phyloP scores from a whole-genome alignment of 2,329 filamentous ascomycete genomes.

The Cladosporium cucumerinum region DNA sequence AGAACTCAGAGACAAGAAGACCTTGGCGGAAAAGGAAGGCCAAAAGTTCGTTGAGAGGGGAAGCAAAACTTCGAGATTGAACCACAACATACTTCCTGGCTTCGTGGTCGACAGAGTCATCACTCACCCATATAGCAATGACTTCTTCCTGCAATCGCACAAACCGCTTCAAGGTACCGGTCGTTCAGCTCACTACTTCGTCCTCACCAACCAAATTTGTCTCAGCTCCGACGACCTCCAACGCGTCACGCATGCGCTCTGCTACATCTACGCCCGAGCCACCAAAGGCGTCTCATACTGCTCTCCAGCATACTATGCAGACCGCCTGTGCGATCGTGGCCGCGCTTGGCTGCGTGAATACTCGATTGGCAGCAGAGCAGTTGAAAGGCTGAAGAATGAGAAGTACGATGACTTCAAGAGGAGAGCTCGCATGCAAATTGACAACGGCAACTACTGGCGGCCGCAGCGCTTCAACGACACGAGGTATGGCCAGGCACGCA shows the following conservation, averaged over 20 bases:
- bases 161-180: constrained; percentile 66
- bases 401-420: neutral
- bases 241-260: constrained; percentile 25
- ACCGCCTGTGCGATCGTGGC: constrained; percentile 37
- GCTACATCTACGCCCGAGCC: constrained; percentile 33
- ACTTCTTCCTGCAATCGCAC: constrained; percentile 27
- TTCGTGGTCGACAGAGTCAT: constrained; percentile 20
- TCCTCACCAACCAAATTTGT: constrained; percentile 26
- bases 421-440: neutral
- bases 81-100: constrained; percentile 21
- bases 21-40: neutral
- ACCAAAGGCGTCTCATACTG: constrained; percentile 34
- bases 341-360: constrained; percentile 24
- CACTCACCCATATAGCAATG: constrained; percentile 15
- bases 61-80: neutral
- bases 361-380: neutral
- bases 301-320: constrained; percentile 38
- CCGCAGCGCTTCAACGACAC: neutral
- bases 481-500: constrained; percentile 2
- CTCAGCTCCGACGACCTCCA: constrained; percentile 7
- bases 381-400: too few species aligned
- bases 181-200: constrained; percentile 74
- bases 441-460: neutral
- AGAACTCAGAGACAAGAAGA: rapidly evolving
- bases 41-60: neutral